Conservation (phyloP, 441 rosid genomes). For the Euphorbia celastroides region DNA sequence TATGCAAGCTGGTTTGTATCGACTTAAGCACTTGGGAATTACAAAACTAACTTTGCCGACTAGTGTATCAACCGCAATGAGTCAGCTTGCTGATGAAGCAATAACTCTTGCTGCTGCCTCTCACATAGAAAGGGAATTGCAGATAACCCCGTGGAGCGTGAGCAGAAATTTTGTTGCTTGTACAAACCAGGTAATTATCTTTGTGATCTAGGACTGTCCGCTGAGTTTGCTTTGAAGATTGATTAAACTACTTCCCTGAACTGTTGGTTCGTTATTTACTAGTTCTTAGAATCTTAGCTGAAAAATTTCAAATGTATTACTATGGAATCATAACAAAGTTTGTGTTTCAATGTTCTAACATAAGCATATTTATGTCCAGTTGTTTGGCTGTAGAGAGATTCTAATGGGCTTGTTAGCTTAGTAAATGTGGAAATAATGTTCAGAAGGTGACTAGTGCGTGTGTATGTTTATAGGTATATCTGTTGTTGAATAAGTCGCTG, state of each 20-base stretch:
- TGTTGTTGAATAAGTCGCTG: no score
- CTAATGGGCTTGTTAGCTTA: neutral
- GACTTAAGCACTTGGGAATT: conserved; percentile 94
- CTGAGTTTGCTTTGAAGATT: neutral
- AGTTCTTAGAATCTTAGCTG: neutral
- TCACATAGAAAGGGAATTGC: conserved; percentile 95
- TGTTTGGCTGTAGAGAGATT: neutral
- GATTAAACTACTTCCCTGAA: neutral
- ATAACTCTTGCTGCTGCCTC: conserved; percentile 98
- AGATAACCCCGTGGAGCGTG: conserved; percentile 96
- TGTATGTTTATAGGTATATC: neutral
- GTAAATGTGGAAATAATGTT: neutral
- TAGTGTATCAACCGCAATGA: conserved; percentile 78
- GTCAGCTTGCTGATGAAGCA: conserved; percentile 96
- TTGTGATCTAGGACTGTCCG: neutral
- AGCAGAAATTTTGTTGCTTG: conserved; percentile 96
- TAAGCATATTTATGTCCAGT: neutral
- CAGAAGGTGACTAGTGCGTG: neutral
- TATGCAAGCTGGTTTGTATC: conserved; percentile 93
- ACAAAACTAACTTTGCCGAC: conserved; percentile 73
- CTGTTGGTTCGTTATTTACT: neutral
- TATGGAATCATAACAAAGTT: neutral
- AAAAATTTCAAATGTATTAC: neutral
- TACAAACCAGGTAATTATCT: conserved; percentile 64
- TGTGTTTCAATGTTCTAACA: neutral